Base-by-base conservation (phyloP, 2,329 filamentous ascomycete species). In the Sphaerulina vaccinii region DNA sequence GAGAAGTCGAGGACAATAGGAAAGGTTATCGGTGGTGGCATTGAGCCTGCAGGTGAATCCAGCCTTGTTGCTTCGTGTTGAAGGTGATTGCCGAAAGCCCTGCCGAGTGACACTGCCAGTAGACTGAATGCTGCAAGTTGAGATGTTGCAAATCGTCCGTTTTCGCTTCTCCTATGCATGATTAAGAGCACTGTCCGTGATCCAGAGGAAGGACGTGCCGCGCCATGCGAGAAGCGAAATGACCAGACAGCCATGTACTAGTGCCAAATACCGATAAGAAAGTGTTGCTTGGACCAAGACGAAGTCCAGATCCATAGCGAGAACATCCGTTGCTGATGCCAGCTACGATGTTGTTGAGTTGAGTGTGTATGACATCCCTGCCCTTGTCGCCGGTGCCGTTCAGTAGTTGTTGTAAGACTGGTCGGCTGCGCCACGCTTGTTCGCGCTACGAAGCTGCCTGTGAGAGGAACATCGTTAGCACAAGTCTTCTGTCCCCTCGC, bases 401-500 rank as follows among this genome's bases (percentile, higher is more conserved):
- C 74, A 77, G 72, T 75, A 77, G 67, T 70, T 70, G 62, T 69
- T 70, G 67, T 73, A 70, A 64, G 73, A 72, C 67, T 76, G 73
- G 65, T 75, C 74, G 59, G 68, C 70, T 62, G 68, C 70, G 63
- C 73, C 73, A 69, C 74, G 74, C 70, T 77, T 77, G 62, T 74
- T 74, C 23, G 52, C 46, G 55, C 74, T 76, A 68, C 75, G 73
- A 68, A 77, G 73, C 72, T 76, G 73, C 75, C 75, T 78, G 70
- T 67, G 63, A 61, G 62, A 60, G 41, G 35, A 66, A 68, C 62
- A 36, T 67, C 59, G 69, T 77, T 72, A 76, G 74, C 71, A 70
- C 70, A 68, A 65, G 62, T 67, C 59, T 73, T 68, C 71, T 66
- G 77, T 76, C 79, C 87, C 83, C 78, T 73, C 77, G 79, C 80